Evolutionary conservation across 2,329 filamentous ascomycete species (phyloP).

Genomic region (Scortechinia acanthostroma): DNA sequence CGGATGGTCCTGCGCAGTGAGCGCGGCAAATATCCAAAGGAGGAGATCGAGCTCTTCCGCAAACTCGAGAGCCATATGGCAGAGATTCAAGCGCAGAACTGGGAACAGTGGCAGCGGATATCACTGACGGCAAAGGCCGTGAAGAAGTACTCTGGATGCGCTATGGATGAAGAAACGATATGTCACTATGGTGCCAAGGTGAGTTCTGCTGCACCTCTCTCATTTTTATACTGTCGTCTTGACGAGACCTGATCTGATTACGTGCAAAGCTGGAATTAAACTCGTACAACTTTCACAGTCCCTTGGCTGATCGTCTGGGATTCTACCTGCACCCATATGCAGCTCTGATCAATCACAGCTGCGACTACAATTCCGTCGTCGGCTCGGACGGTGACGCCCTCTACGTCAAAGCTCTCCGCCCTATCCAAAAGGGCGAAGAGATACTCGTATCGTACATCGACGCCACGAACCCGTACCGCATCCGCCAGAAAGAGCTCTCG

Average conservation of each 20-base stretch:
- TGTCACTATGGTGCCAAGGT: neutral
- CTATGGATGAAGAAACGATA: neutral
- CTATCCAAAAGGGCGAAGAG: slow-evolving; percentile 37
- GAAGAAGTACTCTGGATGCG: neutral
- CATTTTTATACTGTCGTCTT: neutral
- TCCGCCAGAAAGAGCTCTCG: slow-evolving; percentile 32
- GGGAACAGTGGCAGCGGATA: neutral
- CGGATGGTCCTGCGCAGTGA: neutral
- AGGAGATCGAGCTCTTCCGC: neutral
- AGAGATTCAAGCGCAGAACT: neutral
- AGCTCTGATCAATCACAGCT: slow-evolving; percentile 34
- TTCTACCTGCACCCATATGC: neutral
- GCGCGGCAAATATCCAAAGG: neutral
- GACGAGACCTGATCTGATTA: neutral
- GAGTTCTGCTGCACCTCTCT: neutral
- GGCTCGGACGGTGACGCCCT: slow-evolving; percentile 34
- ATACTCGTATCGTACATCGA: slow-evolving; percentile 40
- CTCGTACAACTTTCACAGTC: neutral
- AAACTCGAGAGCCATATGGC: neutral
- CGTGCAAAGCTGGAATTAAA: neutral
- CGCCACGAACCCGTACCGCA: slow-evolving; percentile 29
- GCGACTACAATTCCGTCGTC: slow-evolving; percentile 36
- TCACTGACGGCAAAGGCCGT: neutral
- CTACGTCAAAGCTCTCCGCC: slow-evolving; percentile 30
- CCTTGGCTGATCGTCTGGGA: neutral